Base-by-base conservation (phyloP, 2,329 filamentous ascomycete genomes). In the Exophiala alcalophila region DNA sequence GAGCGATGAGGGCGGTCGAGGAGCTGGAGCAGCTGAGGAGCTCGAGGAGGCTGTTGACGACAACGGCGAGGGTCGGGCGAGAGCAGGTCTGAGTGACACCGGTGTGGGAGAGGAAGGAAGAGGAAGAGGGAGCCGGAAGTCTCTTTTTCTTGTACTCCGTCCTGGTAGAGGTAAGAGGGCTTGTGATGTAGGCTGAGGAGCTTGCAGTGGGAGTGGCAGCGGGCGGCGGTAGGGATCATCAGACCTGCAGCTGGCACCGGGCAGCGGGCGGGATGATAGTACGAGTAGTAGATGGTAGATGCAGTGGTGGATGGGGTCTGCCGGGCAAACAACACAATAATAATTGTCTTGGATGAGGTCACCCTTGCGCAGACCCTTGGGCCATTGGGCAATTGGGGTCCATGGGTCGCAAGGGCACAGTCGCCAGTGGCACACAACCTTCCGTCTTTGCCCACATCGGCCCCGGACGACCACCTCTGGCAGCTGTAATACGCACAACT, bases 291-390 rank as follows among this genome's bases (percentile, higher is more conserved):
- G 12, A 23, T 31, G 36, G 18, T 14, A n/a, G n/a, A 24, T 35
- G 32, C 32, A 18, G 15, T 35, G 27, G 27, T 14, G 5, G 27
- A 29, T 29, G 14, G 27, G 27, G 27, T 12, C 10, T 10, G 7
- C 10, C 14, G 27, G 27, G 12, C 14, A 29, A 29, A 12, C 4
- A n/a, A n/a, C n/a, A n/a, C n/a, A n/a, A n/a, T n/a, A 12, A 23
- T 8, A 29, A 27, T 5, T 7, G 32, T 44, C 40, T 44, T 44
- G 40, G 40, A 44, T 44, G 40, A 44, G 40, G 40, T 44, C 40
- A 44, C 40, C 32, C 40, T n/a, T n/a, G n/a, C n/a, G n/a, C n/a
- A n/a, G n/a, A n/a, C n/a, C n/a, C n/a, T n/a, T n/a, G n/a, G n/a
- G n/a, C n/a, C n/a, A n/a, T n/a, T n/a, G n/a, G n/a, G n/a, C n/a